phyloP scores from a whole-genome alignment of 257 asterid genomes.

The Sherardia arvensis region DNA sequence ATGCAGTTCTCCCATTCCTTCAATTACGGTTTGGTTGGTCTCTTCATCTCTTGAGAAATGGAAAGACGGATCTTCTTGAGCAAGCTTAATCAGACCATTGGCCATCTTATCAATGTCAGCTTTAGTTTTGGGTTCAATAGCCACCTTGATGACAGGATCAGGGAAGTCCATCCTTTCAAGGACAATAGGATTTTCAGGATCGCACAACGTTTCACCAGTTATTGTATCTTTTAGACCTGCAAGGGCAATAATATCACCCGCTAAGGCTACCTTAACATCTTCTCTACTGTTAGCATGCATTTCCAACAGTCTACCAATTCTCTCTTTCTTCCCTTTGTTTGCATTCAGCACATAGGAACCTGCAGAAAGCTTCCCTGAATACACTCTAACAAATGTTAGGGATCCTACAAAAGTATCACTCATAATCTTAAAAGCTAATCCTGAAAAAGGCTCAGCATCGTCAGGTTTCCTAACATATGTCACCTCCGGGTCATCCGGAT shows the following conservation, averaged over 20 bases:
- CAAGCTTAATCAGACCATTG: conserved; percentile 76
- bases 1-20: conserved; percentile 98
- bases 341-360: conserved; percentile 82
- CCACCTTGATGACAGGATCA: conserved; percentile 97
- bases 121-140: conserved; percentile 94
- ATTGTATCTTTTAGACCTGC: conserved; percentile 91
- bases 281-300: conserved; percentile 99
- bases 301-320: conserved; percentile 89
- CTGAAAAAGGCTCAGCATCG: conserved; percentile 79
- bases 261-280: conserved; percentile 62
- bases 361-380: conserved; percentile 76
- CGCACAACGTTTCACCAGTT: conserved; percentile 88
- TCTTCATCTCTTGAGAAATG: conserved; percentile 96
- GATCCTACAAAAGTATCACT: conserved; percentile 88
- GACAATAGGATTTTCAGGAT: conserved; percentile 70
- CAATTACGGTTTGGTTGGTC: conserved; percentile 85
- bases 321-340: conserved; percentile 88
- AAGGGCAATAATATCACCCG: conserved; percentile 94
- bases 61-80: conserved; percentile 98
- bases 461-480: conserved; percentile 39
- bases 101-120: conserved; percentile 96
- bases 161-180: conserved; percentile 99
- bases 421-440: conserved; percentile 95
- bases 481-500: conserved; percentile 80
- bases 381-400: conserved; percentile 80